Base-by-base conservation (phyloP, 805 yeast genomes). In the Komagataella pastoris region DNA sequence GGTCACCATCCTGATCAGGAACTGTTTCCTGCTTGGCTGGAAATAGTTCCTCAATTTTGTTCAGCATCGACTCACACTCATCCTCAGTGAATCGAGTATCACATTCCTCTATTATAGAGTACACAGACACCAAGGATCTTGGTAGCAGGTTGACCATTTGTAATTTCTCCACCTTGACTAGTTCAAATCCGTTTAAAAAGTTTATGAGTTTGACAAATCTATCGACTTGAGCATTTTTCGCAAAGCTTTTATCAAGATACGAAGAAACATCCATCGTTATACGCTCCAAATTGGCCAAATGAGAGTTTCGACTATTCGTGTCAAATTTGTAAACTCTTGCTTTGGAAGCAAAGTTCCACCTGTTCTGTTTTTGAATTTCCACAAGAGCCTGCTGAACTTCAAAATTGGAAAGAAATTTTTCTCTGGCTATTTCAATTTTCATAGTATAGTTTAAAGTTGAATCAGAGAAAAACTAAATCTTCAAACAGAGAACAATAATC, bases 31-130 rank as follows among this genome's bases (percentile, higher is more conserved):
- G 56, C 5, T 57, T 65, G 3, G 53, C 65, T 2, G 85, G 87
- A 61, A 80, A 77, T 52, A 75, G 68, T 45, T 72, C 72, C n/a
- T 66, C 59, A 17, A 88, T 72, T 50, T 81, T 73, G 4, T 68
- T 76, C 30, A 91, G 56, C 2, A 91, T 75, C 3, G 70, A 68
- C 48, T 80, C 76, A 49, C 86, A 73, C 54, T 81, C 74, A 1
- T 78, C 84, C 54, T 85, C 87, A n/a, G 70, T 67, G 59, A 89
- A 84, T 58, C 99, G 73, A 55, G 79, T 81, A 58, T 91, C 99
- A 65, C 96, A 91, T 62, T 93, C 98, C 62, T 91, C 99, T 1
- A 91, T 80, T 24, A 91, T 69, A 0, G 93, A 75, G 62, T 81
- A 88, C 50, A 91, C 71, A 44, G 79, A 83, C 10, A 90, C 97